A percentile compares a stretch with the other conserved stretches of the same genome.
Conservation (phyloP, 1,284 basidiomycete genomes). For the Ustilago cynodontis region DNA sequence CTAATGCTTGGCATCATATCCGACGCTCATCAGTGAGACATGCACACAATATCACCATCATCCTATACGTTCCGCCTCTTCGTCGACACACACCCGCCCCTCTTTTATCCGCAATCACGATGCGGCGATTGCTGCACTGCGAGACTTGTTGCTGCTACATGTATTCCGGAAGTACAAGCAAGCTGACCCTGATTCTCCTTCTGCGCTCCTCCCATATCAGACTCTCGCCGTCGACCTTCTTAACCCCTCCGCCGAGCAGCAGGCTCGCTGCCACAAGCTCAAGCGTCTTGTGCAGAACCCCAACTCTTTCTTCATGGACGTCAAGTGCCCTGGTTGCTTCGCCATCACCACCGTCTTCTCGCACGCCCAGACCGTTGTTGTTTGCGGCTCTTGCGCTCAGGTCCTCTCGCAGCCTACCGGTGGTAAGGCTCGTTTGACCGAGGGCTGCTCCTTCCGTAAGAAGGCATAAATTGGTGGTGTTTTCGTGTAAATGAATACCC, state of each 20-base stretch:
- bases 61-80: not conserved
- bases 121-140: constrained; percentile 9
- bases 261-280: constrained; percentile 86
- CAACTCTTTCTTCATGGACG: constrained; percentile 94
- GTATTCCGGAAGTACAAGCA: too few relatives aligned
- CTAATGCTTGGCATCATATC: too few relatives aligned
- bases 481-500: not conserved
- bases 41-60: too few relatives aligned
- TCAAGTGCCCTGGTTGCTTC: constrained; percentile 98
- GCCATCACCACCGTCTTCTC: constrained; percentile 95
- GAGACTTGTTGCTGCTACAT: constrained; percentile 1
- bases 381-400: constrained; percentile 91
- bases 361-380: constrained; percentile 91
- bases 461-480: constrained; percentile 58
- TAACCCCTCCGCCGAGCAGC: constrained; percentile 88
- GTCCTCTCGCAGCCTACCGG: constrained; percentile 98
- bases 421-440: constrained; percentile 97
- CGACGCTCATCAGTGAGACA: too few relatives aligned
- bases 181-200: constrained; percentile 12
- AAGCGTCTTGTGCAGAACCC: constrained; percentile 95
- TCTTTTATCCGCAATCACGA: not conserved
- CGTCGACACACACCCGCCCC: not conserved
- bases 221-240: constrained; percentile 98
- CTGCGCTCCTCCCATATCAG: constrained; percentile 72
- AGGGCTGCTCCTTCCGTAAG: constrained; percentile 74